Percentiles rank a stretch among this genome's conserved stretches.
phyloP scores from a whole-genome alignment of 345 rosid genomes.

The Aegle marmelos region DNA sequence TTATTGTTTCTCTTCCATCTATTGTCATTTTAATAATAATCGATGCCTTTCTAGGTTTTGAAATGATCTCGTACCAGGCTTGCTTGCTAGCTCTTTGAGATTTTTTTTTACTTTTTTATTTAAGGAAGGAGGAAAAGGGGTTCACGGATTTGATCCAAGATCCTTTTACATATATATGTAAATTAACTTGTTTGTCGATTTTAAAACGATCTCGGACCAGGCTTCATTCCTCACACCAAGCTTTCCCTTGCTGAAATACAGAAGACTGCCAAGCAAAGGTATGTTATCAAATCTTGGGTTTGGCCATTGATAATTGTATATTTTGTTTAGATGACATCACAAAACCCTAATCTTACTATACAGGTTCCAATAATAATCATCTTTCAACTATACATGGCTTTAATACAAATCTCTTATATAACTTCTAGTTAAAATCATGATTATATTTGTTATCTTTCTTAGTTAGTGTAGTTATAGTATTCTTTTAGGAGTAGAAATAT shows the following conservation, averaged over 20 bases:
- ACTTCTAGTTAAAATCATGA: not conserved
- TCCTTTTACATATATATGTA: not conserved
- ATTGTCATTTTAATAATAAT: not conserved
- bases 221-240: slow-evolving; percentile 77
- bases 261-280: not conserved
- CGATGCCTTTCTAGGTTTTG: not conserved
- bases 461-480: not conserved
- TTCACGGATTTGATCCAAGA: not conserved
- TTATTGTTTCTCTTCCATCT: not conserved
- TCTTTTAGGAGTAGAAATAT: not conserved
- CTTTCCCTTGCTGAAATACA: slow-evolving; percentile 28
- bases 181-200: not conserved
- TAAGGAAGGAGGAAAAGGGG: not conserved
- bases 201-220: slow-evolving; percentile 68
- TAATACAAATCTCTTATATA: not conserved
- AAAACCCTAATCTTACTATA: slow-evolving; percentile 1
- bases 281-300: not conserved
- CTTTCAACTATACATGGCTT: not conserved
- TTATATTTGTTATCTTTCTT: not conserved
- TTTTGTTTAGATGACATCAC: not conserved
- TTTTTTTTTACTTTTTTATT: not conserved
- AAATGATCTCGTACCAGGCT: no score
- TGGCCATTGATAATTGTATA: not conserved
- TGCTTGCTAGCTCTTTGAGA: not conserved
- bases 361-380: not conserved